Evolutionary conservation across 768 basidiomycete genomes (phyloP), one percentile per base, ranked within the genome.

Genomic region (Asterophora parasitica): DNA sequence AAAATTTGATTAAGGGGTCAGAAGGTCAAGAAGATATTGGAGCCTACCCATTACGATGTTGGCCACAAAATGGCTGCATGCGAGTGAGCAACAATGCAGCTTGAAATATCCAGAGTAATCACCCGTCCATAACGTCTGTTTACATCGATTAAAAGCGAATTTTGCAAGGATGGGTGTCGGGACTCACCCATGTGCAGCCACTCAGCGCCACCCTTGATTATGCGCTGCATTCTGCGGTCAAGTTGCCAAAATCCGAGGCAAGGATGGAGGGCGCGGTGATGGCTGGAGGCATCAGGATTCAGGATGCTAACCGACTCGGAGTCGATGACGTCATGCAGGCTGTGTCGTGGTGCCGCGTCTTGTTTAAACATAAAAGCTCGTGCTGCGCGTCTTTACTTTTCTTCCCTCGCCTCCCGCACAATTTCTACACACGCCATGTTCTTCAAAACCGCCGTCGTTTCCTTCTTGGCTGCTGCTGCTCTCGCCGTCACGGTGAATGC

Each of bases 71-170:
- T 97, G 90, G 45, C 95, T 94, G 58, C 47, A 37, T 26, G 51
- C 39, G 34, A 27, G 36, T 53, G 37, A 58, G 53, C 34, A 40
- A 46, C 46, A 38, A 42, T 48, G 23, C 19, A 20, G 42, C n/a
- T 23, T n/a, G 26, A 44, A 39, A 38, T 55, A 44, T 51, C 54
- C 40, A 43, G 16, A 38, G 48, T 41, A 59, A 64, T 68, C 66
- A 92, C 92, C 93, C 94, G 65, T 98, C 95, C 95, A 98, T 98
- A 51, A 98, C 83, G 73, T 98, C 93, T 96, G 52, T 23, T n/a
- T 42, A 41, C 11, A 50, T 28, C 48, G 31, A 38, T 43, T 47
- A 52, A 52, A 52, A 34, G 42, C 31, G 38, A 7, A 36, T 12
- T 26, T 10, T 15, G 33, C 43, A 12, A 23, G 34, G 15, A 15